phyloP scores from a whole-genome alignment of 352 stramenopile genomes.

The Phytophthora uliginosa region DNA sequence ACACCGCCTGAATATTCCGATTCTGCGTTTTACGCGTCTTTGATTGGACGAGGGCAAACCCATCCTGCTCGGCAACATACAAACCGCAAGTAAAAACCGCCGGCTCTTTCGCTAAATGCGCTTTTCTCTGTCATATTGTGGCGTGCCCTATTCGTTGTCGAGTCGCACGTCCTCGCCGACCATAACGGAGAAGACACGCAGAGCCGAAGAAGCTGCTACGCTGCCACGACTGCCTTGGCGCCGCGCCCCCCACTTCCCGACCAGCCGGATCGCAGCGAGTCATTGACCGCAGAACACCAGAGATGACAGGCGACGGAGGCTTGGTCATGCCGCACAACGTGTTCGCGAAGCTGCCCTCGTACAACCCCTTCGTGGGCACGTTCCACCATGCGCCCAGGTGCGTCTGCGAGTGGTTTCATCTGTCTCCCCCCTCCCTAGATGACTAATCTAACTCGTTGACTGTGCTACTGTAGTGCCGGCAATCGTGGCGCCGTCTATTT shows the following conservation, averaged over 20 bases:
- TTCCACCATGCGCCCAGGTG: slow-evolving; percentile 93
- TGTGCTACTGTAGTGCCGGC: slow-evolving; percentile 57
- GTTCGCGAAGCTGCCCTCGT: slow-evolving; percentile 86
- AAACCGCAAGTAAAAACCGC: slow-evolving; percentile 29
- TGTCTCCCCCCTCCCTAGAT: neutral
- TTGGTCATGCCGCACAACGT: slow-evolving; percentile 73
- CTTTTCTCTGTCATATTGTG: slow-evolving; percentile 40
- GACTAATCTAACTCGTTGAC: neutral
- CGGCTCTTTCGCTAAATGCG: slow-evolving; percentile 25
- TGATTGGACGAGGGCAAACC: slow-evolving; percentile 22
- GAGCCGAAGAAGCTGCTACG: slow-evolving; percentile 25
- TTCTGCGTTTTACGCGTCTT: neutral
- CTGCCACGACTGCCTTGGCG: slow-evolving; percentile 4
- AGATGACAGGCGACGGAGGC: slow-evolving; percentile 51
- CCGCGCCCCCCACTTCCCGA: slow-evolving; percentile 16
- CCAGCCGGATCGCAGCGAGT: slow-evolving; percentile 22
- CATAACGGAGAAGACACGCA: slow-evolving; percentile 38
- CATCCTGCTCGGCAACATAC: slow-evolving; percentile 4
- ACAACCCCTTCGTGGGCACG: slow-evolving; percentile 92
- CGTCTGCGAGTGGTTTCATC: neutral
- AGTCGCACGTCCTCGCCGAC: slow-evolving; percentile 39
- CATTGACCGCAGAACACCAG: neutral
- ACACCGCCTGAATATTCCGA: neutral
- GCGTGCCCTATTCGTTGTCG: slow-evolving; percentile 43
- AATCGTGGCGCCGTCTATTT: slow-evolving; percentile 91